Conservation (phyloP, 495 filamentous ascomycete species). For the Opeltia flavorubescens region DNA sequence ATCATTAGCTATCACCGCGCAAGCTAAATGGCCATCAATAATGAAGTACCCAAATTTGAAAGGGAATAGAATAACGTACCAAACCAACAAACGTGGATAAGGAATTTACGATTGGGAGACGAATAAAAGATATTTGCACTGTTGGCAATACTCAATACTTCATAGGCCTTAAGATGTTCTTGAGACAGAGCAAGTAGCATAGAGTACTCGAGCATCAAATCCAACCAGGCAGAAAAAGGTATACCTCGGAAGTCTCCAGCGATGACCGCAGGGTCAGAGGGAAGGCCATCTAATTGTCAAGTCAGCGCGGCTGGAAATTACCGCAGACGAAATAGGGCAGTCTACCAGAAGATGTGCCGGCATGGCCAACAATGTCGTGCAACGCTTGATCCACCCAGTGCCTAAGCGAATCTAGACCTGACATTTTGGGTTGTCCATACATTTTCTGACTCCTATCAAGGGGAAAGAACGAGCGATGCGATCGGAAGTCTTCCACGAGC, state of each 20-base stretch:
- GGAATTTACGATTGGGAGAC: conserved; percentile 46
- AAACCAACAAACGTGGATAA: conserved; percentile 70
- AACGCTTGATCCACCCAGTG: conserved; percentile 12
- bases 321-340: conserved; percentile 3
- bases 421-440: conserved; percentile 42
- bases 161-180: conserved; percentile 54
- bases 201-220: conserved; percentile 80
- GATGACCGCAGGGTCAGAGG: background rate
- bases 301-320: background rate
- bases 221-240: conserved; percentile 67
- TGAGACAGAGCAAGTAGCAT: conserved; percentile 49
- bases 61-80: conserved; percentile 31
- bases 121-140: conserved; percentile 69
- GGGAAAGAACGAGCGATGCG: conserved; percentile 63
- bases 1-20: conserved; percentile 66
- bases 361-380: too few species aligned
- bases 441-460: conserved; percentile 57
- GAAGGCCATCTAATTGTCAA: background rate
- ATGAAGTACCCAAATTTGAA: too few species aligned
- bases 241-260: conserved; percentile 61
- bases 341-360: background rate
- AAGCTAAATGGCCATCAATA: conserved; percentile 34
- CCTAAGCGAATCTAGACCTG: conserved; percentile 23
- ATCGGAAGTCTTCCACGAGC: conserved; percentile 67
- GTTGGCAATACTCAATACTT: conserved; percentile 55